A percentile compares a stretch with the other conserved stretches of the same genome.
Conservation (phyloP, 768 basidiomycete species). For the Lentinus tigrinus region DNA sequence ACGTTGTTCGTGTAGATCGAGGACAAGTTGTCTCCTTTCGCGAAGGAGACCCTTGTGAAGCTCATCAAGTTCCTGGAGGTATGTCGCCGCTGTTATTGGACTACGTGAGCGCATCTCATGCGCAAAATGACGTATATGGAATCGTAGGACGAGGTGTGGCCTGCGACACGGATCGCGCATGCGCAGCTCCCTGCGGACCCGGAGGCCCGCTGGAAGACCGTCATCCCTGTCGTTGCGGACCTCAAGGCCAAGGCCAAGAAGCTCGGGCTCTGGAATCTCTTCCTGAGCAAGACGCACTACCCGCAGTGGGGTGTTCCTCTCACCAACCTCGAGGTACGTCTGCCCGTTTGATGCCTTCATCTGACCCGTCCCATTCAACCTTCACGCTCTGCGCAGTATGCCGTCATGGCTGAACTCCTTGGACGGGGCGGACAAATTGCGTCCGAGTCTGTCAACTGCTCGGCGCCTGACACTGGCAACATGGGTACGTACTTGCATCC, state of each 20-base stretch:
- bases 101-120: background rate
- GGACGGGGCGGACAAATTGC: constrained; percentile 82
- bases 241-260: constrained; percentile 87
- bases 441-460: constrained; percentile 88
- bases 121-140: background rate
- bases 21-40: constrained; percentile 89
- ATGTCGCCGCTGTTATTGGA: constrained; percentile 11
- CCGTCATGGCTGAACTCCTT: constrained; percentile 94
- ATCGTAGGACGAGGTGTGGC: constrained; percentile 80
- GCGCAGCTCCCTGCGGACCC: constrained; percentile 80
- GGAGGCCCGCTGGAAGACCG: constrained; percentile 76
- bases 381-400: constrained; percentile 59
- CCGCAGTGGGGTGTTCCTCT: constrained; percentile 87
- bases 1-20: constrained; percentile 64
- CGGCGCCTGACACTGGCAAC: constrained; percentile 96
- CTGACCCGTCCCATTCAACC: background rate
- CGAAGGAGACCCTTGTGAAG: constrained; percentile 81
- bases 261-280: constrained; percentile 95
- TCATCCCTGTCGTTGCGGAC: constrained; percentile 77
- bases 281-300: constrained; percentile 92
- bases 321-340: constrained; percentile 83
- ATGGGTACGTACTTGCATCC: constrained; percentile 64
- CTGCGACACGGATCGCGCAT: constrained; percentile 73
- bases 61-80: constrained; percentile 87
- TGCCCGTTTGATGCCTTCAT: background rate